phyloP scores from a whole-genome alignment of 2,329 filamentous ascomycete genomes.

The Grosmannia penicillata region DNA sequence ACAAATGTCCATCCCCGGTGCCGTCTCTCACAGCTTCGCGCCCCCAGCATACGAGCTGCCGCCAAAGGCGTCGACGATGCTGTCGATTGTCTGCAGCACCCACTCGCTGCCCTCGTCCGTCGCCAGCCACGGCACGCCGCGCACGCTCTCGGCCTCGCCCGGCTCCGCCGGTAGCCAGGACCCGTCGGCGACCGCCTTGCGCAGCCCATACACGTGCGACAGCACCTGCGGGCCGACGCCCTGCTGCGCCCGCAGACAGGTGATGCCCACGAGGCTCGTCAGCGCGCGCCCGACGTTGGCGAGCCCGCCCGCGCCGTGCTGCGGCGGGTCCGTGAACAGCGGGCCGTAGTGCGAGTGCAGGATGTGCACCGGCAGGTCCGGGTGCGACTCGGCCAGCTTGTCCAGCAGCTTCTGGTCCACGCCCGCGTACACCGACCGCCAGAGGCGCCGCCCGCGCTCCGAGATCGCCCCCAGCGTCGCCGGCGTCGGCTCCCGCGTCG shows the following conservation, averaged over 20 bases:
- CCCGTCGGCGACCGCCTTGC: constrained; percentile 61
- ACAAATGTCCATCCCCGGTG: too few relatives aligned
- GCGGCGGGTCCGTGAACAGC: constrained; percentile 53
- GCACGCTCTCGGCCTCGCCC: constrained; percentile 20
- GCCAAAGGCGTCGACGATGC: constrained; percentile 32
- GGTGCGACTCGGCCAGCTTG: constrained; percentile 62
- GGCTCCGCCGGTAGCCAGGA: constrained; percentile 26
- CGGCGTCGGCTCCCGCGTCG: constrained; percentile 37
- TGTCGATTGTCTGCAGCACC: constrained; percentile 47
- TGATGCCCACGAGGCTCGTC: constrained; percentile 59
- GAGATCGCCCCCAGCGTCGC: constrained; percentile 39
- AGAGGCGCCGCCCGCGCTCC: constrained; percentile 47
- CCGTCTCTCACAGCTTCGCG: constrained; percentile 6
- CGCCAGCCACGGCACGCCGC: constrained; percentile 45
- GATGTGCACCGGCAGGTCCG: constrained; percentile 70
- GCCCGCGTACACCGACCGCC: constrained; percentile 64
- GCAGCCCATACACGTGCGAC: constrained; percentile 66
- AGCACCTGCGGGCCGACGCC: constrained; percentile 72
- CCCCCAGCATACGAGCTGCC: constrained; percentile 10
- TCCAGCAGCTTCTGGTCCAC: constrained; percentile 56
- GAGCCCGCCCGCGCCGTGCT: constrained; percentile 24
- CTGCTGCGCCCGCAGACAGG: constrained; percentile 63
- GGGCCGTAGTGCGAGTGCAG: constrained; percentile 59
- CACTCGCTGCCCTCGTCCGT: constrained; percentile 50
- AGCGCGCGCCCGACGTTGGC: constrained; percentile 51